phyloP scores from a whole-genome alignment of 495 filamentous ascomycete species.

The Antarctomyces pellizariae region DNA sequence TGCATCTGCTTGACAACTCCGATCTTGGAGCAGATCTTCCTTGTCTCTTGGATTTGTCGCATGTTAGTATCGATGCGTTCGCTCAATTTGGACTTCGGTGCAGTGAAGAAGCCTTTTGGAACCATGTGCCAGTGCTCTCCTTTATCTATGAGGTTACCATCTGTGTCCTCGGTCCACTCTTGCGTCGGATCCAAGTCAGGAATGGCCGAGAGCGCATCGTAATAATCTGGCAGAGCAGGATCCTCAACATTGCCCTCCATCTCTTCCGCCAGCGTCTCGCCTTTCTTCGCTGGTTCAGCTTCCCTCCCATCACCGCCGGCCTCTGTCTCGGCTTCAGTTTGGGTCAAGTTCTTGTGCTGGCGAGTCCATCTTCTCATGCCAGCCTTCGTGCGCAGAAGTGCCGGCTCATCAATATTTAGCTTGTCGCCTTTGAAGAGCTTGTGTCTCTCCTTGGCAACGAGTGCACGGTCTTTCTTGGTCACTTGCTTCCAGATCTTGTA shows the following conservation, averaged over 20 bases:
- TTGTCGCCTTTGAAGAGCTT: conserved; percentile 65
- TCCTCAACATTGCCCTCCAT: conserved; percentile 78
- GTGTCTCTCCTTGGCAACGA: conserved; percentile 55
- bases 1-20: conserved; percentile 99
- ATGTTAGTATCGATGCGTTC: conserved; percentile 74
- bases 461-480: conserved; percentile 87
- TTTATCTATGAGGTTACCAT: conserved; percentile 68
- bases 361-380: conserved; percentile 52
- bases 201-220: conserved; percentile 64
- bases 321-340: conserved; percentile 21
- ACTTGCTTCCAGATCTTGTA: conserved; percentile 98
- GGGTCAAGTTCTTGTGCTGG: conserved; percentile 45
- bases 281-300: conserved; percentile 19
- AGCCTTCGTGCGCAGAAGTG: conserved; percentile 48
- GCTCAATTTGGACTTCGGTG: conserved; percentile 56
- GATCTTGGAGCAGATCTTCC: conserved; percentile 89
- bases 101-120: conserved; percentile 46
- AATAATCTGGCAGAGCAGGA: conserved; percentile 69
- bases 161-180: conserved; percentile 66
- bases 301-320: conserved; percentile 19
- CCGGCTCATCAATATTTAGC: conserved; percentile 71
- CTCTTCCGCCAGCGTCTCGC: conserved; percentile 68
- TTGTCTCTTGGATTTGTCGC: conserved; percentile 85
- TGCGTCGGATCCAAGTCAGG: conserved; percentile 58
- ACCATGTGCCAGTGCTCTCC: conserved; percentile 61